A percentile compares a stretch with the other conserved stretches of the same genome.
These are phyloP conservation scores for Leccinum barrowsii DNA, from an alignment of 768 basidiomycete species.

Conservation along the genomic window DNA sequence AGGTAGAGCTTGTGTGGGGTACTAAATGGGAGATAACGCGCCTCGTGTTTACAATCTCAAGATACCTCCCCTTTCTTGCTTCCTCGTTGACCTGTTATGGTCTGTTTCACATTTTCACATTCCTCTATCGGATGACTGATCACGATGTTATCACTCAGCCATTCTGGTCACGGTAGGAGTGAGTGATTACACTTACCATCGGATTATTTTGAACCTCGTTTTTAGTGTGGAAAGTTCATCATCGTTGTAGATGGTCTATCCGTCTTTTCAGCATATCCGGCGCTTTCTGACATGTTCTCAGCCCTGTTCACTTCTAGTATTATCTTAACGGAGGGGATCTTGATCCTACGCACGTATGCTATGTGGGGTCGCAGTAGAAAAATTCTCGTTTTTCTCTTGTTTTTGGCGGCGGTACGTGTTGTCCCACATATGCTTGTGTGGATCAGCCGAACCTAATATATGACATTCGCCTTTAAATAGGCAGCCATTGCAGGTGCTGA, in stretches of 20 bases:
- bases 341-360: slow-evolving; percentile 25
- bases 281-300: slow-evolving; percentile 4
- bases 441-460: too few relatives aligned
- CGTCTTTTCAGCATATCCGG: background rate
- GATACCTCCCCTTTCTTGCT: slow-evolving; percentile 26
- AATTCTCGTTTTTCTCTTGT: slow-evolving; percentile 14
- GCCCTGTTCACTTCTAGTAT: slow-evolving; percentile 14
- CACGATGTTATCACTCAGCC: slow-evolving; percentile 1
- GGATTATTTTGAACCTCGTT: background rate
- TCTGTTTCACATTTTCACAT: slow-evolving; percentile 1
- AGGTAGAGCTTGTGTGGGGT: slow-evolving; percentile 25
- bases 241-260: slow-evolving; percentile 16
- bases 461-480: slow-evolving; percentile 2
- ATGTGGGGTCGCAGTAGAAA: slow-evolving; percentile 21
- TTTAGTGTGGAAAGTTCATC: slow-evolving; percentile 22
- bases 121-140: background rate
- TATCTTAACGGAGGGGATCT: background rate
- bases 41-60: slow-evolving; percentile 24
- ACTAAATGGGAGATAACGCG: slow-evolving; percentile 22
- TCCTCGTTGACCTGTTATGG: slow-evolving; percentile 18
- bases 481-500: slow-evolving; percentile 10
- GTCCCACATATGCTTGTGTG: background rate
- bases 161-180: slow-evolving; percentile 3
- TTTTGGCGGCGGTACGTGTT: slow-evolving; percentile 15
- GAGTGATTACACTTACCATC: background rate